Evolutionary conservation across 805 yeast species (phyloP), one percentile per base, ranked within the genome.

Genomic region (Grigorovia humatica): DNA sequence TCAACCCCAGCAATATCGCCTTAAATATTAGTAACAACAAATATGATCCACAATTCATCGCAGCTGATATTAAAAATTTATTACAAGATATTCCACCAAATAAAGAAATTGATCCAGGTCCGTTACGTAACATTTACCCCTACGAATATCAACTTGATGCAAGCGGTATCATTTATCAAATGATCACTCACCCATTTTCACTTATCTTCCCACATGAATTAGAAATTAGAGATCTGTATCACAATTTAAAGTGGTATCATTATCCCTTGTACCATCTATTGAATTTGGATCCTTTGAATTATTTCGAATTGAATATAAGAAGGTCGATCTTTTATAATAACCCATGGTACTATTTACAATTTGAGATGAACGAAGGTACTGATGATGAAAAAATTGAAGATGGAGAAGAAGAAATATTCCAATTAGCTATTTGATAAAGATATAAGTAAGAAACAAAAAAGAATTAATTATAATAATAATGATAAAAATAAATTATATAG

Each of bases 271-370:
- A 63, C 52, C 57, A 57, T 45, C 13, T 61, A 8, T 59, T 62
- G 18, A 65, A 64, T 8, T 50, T 54, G 9, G 69, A 63, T 50
- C 55, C 55, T 29, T 42, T 48, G 4, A 65, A 66, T 2, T 66
- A 52, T 48, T 66, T 61, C 51, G 50, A 57, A 41, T 47, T 66
- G n/a, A 52, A 53, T 30, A 54, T 57, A 9, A 58, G 57, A 43
- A 53, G 65, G n/a, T 52, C 57, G 7, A 41, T 45, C 9, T 62
- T 63, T 49, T 49, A 56, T 40, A 47, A 46, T 30, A 54, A 52
- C 35, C 61, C 65, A 9, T 46, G 50, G 17, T 38, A 38, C 15
- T 15, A 38, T 38, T 38, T 15, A 7, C 17, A 38, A 15, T 20
- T 15, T 15, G 48, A 19, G 8, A 18, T 20, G 17, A 35, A 42